These are phyloP conservation scores for Tylopilus subfusipes DNA, from an alignment of 768 basidiomycete species.

Conservation along the genomic window DNA sequence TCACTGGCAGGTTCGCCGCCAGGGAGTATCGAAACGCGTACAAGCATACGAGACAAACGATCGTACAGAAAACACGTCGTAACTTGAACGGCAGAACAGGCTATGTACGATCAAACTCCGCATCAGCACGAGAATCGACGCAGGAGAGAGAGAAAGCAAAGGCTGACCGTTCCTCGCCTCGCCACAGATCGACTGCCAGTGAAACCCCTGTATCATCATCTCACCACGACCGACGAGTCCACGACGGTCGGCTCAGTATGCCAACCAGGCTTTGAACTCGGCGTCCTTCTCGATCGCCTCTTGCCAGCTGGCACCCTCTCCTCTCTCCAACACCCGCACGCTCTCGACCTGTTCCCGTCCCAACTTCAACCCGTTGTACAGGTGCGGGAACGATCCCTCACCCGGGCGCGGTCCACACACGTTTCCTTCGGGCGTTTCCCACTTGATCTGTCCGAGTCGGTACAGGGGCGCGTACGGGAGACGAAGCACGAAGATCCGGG, in stretches of 20 bases:
- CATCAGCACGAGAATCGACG: too few relatives aligned
- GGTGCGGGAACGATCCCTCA: slow-evolving; percentile 51
- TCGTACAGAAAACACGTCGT: too few relatives aligned
- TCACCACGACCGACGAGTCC: too few relatives aligned
- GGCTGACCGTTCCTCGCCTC: too few relatives aligned
- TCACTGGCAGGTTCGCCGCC: too few relatives aligned
- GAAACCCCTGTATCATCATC: too few relatives aligned
- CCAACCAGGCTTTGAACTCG: slow-evolving; percentile 30
- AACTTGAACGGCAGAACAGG: too few relatives aligned
- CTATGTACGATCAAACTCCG: too few relatives aligned
- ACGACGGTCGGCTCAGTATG: slow-evolving; percentile 25
- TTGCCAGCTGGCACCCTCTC: slow-evolving; percentile 33
- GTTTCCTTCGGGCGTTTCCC: slow-evolving; percentile 45
- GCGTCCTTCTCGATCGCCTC: slow-evolving; percentile 19
- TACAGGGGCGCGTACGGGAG: slow-evolving; percentile 41
- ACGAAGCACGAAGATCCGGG: slow-evolving; percentile 41
- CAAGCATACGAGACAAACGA: too few relatives aligned
- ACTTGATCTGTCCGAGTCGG: slow-evolving; percentile 34
- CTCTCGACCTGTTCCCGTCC: slow-evolving; percentile 46
- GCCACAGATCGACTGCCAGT: too few relatives aligned
- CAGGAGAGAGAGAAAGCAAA: too few relatives aligned
- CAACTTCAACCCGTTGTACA: slow-evolving; percentile 45
- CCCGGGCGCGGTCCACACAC: slow-evolving; percentile 41
- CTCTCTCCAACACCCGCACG: slow-evolving; percentile 29
- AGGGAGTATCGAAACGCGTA: too few relatives aligned